phyloP scores from a whole-genome alignment of 2,329 filamentous ascomycete genomes.

The Dryadomyces sulphureus region DNA sequence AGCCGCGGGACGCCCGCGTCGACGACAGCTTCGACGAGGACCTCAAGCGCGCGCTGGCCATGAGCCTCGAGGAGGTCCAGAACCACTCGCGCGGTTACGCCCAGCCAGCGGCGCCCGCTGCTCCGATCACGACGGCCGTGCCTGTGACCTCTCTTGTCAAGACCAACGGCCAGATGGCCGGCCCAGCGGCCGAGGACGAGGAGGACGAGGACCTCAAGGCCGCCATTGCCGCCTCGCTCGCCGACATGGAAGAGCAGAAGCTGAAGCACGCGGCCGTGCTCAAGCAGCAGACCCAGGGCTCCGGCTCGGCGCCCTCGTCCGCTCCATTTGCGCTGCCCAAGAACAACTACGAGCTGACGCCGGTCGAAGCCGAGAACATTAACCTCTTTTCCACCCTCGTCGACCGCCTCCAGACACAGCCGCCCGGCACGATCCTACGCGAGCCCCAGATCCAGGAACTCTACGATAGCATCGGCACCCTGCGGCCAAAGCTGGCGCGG shows the following conservation, averaged over 20 bases:
- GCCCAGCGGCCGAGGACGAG: conserved; percentile 38
- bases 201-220: conserved; percentile 89
- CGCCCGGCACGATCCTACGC: conserved; percentile 86
- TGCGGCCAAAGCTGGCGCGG: conserved; percentile 83
- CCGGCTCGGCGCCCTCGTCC: conserved; percentile 29
- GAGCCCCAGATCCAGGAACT: conserved; percentile 97
- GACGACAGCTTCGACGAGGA: conserved; percentile 93
- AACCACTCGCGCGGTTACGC: conserved; percentile 60
- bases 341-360: conserved; percentile 87
- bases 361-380: conserved; percentile 93
- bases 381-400: conserved; percentile 90
- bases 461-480: conserved; percentile 89
- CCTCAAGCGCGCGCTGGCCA: conserved; percentile 79
- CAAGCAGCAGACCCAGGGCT: conserved; percentile 57
- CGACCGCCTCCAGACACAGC: conserved; percentile 86
- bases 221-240: conserved; percentile 84
- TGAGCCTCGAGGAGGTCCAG: conserved; percentile 92
- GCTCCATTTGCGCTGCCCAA: conserved; percentile 53
- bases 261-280: conserved; percentile 72
- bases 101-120: conserved; percentile 27
- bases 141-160: conserved; percentile 8
- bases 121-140: conserved; percentile 4
- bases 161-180: conserved; percentile 19
- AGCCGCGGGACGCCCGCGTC: conserved; percentile 75
- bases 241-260: conserved; percentile 98